Evolutionary conservation across 805 yeast genomes (phyloP).

Genomic region (Candida endomychidarum): DNA sequence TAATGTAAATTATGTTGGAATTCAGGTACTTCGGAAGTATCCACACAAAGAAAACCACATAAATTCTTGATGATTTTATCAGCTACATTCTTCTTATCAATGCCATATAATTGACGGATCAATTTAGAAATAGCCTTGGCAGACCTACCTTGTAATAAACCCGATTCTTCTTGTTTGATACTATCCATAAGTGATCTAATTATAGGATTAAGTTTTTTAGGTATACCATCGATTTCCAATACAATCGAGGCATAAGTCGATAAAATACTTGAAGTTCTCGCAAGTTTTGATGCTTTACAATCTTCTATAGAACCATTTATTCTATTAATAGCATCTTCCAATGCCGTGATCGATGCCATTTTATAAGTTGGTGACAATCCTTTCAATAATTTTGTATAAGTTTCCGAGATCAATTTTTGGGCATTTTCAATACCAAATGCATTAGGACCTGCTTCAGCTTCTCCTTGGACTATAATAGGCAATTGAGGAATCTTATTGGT

Average conservation of each 20-base stretch:
- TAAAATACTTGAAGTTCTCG: constrained; percentile 59
- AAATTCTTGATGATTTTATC: constrained; percentile 88
- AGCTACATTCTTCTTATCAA: constrained; percentile 68
- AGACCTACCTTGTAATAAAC: constrained; percentile 65
- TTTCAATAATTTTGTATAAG: constrained; percentile 63
- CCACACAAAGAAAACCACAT: constrained; percentile 92
- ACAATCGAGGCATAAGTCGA: constrained; percentile 78
- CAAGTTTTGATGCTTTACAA: constrained; percentile 52
- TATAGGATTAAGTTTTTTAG: constrained; percentile 82
- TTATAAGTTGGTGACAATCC: constrained; percentile 67
- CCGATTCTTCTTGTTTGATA: constrained; percentile 70
- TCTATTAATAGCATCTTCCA: constrained; percentile 77
- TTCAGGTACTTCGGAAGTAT: constrained; percentile 94
- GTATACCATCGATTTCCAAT: constrained; percentile 64
- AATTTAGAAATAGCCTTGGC: constrained; percentile 68
- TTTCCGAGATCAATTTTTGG: constrained; percentile 60
- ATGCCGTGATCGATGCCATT: constrained; percentile 64
- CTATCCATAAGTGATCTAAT: constrained; percentile 92
- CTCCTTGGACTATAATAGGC: constrained; percentile 92
- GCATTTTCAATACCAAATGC: constrained; percentile 85
- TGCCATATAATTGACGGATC: constrained; percentile 54
- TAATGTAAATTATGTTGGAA: constrained; percentile 63
- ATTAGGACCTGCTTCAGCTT: constrained; percentile 87
- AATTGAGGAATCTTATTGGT: constrained; percentile 72
- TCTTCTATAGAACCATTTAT: constrained; percentile 66